phyloP scores from a whole-genome alignment of 495 filamentous ascomycete genomes.

The Xylaria bambusicola region DNA sequence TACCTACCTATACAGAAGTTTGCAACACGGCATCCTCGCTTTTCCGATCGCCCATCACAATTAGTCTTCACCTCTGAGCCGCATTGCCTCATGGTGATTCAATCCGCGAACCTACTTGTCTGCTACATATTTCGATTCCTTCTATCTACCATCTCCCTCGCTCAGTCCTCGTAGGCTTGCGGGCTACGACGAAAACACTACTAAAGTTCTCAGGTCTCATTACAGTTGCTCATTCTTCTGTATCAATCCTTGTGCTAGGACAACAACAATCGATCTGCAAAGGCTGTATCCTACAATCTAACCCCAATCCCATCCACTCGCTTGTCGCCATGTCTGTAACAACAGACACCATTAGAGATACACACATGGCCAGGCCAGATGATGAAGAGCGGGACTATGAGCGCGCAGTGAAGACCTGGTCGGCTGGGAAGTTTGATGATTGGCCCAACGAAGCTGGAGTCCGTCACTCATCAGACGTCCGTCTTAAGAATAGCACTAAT shows the following conservation, averaged over 20 bases:
- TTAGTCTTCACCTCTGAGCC: too few species aligned
- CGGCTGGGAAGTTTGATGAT: slow-evolving; percentile 21
- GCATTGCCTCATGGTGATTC: too few species aligned
- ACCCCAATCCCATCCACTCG: not conserved
- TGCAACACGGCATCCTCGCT: too few species aligned
- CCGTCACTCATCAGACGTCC: slow-evolving; percentile 18
- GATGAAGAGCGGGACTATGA: slow-evolving; percentile 15
- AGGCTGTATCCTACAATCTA: not conserved
- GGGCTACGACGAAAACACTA: too few species aligned
- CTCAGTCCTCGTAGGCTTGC: too few species aligned
- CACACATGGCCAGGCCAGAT: not conserved
- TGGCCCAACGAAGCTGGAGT: slow-evolving; percentile 52
- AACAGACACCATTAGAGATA: not conserved
- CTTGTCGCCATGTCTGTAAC: not conserved
- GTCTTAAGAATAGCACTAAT: slow-evolving; percentile 4
- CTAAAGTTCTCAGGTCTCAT: too few species aligned
- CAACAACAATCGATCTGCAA: not conserved
- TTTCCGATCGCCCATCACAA: too few species aligned
- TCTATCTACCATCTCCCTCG: too few species aligned
- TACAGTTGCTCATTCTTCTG: too few species aligned
- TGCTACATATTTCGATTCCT: too few species aligned
- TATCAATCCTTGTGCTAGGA: not conserved
- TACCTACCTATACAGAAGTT: too few species aligned
- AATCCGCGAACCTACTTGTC: too few species aligned
- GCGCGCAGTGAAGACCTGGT: slow-evolving; percentile 1